phyloP scores from a whole-genome alignment of 306 rosid species.

The Vigna radiata region DNA sequence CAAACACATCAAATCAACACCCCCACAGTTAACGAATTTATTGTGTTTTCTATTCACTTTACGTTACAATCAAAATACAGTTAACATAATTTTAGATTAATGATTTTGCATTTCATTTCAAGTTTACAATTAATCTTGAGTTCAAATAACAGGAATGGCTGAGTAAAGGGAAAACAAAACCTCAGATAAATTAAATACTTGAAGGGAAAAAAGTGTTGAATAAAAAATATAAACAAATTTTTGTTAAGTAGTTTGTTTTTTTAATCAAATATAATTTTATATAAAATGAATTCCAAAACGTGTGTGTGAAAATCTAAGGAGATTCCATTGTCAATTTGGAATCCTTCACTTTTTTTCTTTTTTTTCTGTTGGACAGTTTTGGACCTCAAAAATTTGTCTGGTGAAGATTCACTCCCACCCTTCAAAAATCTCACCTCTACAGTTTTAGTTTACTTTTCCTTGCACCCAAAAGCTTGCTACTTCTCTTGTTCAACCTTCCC shows the following conservation, averaged over 20 bases:
- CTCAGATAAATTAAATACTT: too few species aligned
- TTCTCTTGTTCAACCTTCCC: slow-evolving; percentile 44
- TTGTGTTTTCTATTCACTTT: not conserved
- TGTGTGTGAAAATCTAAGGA: not conserved
- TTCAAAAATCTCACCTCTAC: slow-evolving; percentile 48
- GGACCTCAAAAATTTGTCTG: slow-evolving; percentile 68
- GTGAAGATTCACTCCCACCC: slow-evolving; percentile 61
- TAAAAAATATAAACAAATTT: too few species aligned
- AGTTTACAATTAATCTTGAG: too few species aligned
- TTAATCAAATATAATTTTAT: not conserved
- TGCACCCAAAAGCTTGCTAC: slow-evolving; percentile 43
- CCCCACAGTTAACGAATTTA: not conserved
- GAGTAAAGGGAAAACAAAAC: too few species aligned
- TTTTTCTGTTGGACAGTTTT: slow-evolving; percentile 47
- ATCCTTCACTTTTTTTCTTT: slow-evolving; percentile 28
- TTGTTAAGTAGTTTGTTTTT: not conserved
- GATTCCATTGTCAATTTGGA: slow-evolving; percentile 48
- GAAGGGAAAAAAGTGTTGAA: too few species aligned
- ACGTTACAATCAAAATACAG: too few species aligned
- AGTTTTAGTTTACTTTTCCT: slow-evolving; percentile 47
- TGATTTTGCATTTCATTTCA: too few species aligned
- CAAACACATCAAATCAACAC: slow-evolving; percentile 20
- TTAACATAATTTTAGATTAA: not conserved
- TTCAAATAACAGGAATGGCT: too few species aligned
- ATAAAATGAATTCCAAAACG: not conserved